Conservation (phyloP, 208 protist species). For the Leishmania aethiopica region DNA sequence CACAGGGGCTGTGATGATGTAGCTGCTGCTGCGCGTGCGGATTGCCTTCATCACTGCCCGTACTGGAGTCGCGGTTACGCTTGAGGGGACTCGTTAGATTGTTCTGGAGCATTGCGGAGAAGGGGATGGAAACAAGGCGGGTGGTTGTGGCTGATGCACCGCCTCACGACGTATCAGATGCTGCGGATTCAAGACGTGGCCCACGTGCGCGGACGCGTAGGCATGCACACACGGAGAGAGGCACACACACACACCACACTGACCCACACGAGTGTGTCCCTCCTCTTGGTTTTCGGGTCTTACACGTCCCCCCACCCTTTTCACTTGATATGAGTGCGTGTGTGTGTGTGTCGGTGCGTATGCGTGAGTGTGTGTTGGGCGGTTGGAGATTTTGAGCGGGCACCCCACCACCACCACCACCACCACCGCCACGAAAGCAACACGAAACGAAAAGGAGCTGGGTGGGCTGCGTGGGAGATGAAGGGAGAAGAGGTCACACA, state of each 20-base stretch:
- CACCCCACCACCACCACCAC: no score
- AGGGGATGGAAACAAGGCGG: not conserved
- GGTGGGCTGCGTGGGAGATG: no score
- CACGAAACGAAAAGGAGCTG: no score
- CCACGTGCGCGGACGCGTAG: not conserved
- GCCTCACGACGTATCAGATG: not conserved
- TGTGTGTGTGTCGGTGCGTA: no score
- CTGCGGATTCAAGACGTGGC: not conserved
- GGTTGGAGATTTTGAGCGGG: no score
- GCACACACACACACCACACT: constrained; percentile 9
- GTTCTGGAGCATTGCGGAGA: constrained; percentile 14
- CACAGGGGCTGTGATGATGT: not conserved
- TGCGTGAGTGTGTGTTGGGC: no score
- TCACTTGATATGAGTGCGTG: no score
- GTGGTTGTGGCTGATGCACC: not conserved
- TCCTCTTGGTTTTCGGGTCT: no score
- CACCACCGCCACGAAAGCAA: no score
- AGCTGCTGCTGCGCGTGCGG: constrained; percentile 5
- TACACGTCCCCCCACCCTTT: no score
- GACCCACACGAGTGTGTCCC: not conserved
- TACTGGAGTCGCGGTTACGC: constrained; percentile 19
- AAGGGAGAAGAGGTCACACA: no score
- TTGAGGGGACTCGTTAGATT: constrained; percentile 27
- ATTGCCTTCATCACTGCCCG: constrained; percentile 11
- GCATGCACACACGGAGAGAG: not conserved